Conservation (phyloP, 192 early-diverging fungal genomes). For the Backusella luteola region DNA sequence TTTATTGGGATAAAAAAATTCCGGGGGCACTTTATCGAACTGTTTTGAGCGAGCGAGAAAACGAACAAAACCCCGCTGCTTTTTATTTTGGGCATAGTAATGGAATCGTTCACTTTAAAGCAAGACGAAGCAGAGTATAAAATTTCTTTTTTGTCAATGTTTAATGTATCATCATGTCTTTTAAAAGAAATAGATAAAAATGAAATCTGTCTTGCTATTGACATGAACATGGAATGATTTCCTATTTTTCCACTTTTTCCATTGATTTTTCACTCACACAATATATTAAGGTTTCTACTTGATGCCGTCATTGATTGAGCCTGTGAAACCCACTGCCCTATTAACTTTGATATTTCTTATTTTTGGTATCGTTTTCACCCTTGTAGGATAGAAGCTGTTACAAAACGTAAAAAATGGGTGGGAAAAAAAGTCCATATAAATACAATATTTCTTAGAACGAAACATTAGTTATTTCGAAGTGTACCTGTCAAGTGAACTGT, state of each 20-base stretch:
- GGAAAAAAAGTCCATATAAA: not conserved
- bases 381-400: not conserved
- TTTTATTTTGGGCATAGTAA: not conserved
- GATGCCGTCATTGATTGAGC: not conserved
- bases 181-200: not conserved
- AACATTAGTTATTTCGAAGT: not conserved
- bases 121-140: not conserved
- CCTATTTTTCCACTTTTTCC: not conserved
- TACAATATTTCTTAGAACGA: not conserved
- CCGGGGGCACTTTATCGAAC: conserved; percentile 4
- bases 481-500: not conserved
- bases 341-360: not conserved
- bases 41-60: not conserved
- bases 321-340: not conserved
- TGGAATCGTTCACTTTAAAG: not conserved
- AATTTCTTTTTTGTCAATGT: not conserved
- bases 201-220: not conserved
- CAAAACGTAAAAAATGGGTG: not conserved
- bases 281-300: not conserved
- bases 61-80: not conserved
- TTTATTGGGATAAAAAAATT: not conserved
- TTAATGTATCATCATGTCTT: not conserved
- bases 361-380: not conserved
- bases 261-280: not conserved
- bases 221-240: not conserved